Base-by-base conservation (phyloP, 441 rosid genomes). In the Brassica hybrid region DNA sequence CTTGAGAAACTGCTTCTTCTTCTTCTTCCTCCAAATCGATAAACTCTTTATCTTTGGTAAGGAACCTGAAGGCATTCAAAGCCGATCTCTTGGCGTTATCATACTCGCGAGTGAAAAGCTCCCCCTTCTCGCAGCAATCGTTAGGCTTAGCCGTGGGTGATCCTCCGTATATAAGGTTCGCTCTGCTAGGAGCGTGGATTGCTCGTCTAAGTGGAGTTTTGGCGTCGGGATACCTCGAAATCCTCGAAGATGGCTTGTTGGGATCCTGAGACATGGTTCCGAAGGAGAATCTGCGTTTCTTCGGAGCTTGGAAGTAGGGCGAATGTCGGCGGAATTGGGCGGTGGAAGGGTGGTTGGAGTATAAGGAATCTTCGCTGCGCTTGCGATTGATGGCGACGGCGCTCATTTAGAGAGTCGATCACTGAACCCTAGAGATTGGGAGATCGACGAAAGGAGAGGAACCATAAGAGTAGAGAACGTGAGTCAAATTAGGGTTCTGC, bases 121-220 rank as follows among this genome's bases (percentile, higher is more conserved):
- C 83, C 14, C 93, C 90, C 9, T 54, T 81, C 41, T 73, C 85
- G n/a, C 71, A 65, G 30, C 12, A 61, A 19, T 50, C 81, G 13
- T 75, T 68, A 64, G 66, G n/a, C 45, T 36, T 78, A 0, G 80
- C 6, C 74, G 70, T 23, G 27, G 27, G 63, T 6, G 83, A 67
- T 65, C 19, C 17, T 65, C 90, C 88, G 52, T 84, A 90, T 74
- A 86, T 91, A 19, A 30, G 69, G 12, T 25, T 52, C 67, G 91
- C 85, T 67, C 73, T 75, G 32, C 90, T 87, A 48, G 98, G 98
- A 2, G 94, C 98, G 74, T 91, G 97, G 21, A 90, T 86, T 73
- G 85, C 85, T 43, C 95, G 83, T 30, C 71, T 76, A 60, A 88
- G 79, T 4, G 83, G 85, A 17, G 76, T 34, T 38, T 84, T 84